Evolutionary conservation across 139 green algal species (phyloP).

Genomic region (Chlamydomonas asymmetrica): DNA sequence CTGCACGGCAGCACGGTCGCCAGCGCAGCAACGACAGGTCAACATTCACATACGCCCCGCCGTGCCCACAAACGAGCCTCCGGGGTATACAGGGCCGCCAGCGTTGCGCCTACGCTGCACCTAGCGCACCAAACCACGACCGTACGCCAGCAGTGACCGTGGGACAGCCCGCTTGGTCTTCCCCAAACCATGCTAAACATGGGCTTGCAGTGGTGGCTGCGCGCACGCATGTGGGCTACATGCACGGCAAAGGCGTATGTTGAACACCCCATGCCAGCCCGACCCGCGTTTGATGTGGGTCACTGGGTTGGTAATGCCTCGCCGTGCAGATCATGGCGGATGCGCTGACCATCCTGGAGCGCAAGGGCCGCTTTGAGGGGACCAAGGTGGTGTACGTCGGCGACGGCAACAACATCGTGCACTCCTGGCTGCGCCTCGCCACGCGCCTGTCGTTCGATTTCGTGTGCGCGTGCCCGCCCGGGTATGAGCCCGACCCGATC

Average conservation of each 20-base stretch:
- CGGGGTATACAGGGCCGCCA: no score
- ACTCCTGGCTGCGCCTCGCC: conserved; percentile 94
- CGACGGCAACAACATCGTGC: conserved; percentile 99
- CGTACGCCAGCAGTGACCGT: no score
- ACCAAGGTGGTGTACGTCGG: conserved; percentile 94
- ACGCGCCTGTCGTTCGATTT: conserved; percentile 89
- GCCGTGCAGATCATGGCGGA: conserved; percentile 97
- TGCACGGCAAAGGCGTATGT: no score
- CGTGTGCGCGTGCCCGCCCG: conserved; percentile 89
- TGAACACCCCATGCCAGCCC: no score
- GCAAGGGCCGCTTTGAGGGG: conserved; percentile 75
- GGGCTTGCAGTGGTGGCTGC: no score
- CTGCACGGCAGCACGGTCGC: not conserved
- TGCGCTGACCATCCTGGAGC: conserved; percentile 92
- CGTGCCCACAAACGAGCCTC: not conserved
- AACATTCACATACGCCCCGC: not conserved
- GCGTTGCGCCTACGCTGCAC: no score
- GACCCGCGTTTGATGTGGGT: no score
- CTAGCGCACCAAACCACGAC: no score
- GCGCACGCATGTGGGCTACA: no score
- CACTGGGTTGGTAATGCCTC: conserved; percentile 91
- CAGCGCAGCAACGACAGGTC: not conserved
- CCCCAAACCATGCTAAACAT: no score
- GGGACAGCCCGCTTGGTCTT: no score
- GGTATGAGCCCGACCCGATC: conserved; percentile 88